A percentile compares a stretch with the other conserved stretches of the same genome.
These are phyloP conservation scores for Phalaenopsis aphrodite DNA, from an alignment of 106 monocot species.

Conservation along the genomic window DNA sequence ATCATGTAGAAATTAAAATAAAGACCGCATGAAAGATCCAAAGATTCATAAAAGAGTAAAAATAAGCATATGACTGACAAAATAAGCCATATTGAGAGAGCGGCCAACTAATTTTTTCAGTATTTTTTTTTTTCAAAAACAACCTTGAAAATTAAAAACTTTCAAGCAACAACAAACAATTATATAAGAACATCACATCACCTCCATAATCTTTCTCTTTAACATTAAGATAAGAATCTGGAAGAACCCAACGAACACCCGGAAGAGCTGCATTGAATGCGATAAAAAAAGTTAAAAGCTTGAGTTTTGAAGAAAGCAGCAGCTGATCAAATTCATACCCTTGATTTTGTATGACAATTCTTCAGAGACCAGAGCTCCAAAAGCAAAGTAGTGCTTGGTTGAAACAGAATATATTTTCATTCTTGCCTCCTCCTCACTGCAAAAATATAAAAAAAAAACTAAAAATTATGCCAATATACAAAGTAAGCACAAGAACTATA, in stretches of 20 bases:
- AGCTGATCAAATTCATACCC: constrained; percentile 22
- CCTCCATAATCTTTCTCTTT: constrained; percentile 98
- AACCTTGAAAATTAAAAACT: neutral
- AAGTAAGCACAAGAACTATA: neutral
- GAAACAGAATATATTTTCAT: constrained; percentile 91
- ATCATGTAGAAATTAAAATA: neutral
- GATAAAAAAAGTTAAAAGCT: neutral
- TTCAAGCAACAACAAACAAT: neutral
- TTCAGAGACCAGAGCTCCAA: constrained; percentile 85
- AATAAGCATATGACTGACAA: neutral
- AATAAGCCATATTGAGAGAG: neutral
- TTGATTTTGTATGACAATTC: constrained; percentile 89
- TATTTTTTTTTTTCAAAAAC: neutral
- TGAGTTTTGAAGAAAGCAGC: neutral
- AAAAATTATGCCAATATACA: neutral
- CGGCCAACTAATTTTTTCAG: neutral
- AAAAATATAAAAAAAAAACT: constrained; percentile 1
- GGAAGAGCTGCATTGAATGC: constrained; percentile 43
- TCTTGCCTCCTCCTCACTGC: constrained; percentile 90
- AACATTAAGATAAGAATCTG: constrained; percentile 97
- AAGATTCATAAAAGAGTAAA: neutral
- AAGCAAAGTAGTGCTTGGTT: constrained; percentile 94
- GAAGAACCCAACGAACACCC: constrained; percentile 94
- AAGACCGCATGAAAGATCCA: neutral
- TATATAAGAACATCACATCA: constrained; percentile 25